Conservation (phyloP, 345 rosid species). For the Fremontodendron californicum region DNA sequence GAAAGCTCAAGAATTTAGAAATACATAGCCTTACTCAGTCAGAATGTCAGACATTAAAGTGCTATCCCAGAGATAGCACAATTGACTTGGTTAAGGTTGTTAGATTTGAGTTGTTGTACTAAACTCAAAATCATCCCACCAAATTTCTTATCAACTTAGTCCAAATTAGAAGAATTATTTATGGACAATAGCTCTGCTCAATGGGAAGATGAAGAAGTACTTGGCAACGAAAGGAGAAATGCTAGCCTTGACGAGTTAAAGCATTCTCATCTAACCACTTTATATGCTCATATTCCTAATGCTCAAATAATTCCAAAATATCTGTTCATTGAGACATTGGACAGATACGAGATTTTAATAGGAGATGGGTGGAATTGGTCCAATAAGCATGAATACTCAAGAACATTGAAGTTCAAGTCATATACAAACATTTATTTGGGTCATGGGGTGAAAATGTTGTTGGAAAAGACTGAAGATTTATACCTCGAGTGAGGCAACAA, state of each 20-base stretch:
- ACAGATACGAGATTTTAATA: neutral
- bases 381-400: neutral
- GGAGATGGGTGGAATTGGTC: neutral
- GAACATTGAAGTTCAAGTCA: neutral
- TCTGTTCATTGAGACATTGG: neutral
- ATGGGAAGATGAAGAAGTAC: conserved; percentile 23
- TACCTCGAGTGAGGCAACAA: neutral
- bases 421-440: neutral
- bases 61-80: conserved; percentile 18
- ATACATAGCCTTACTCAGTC: conserved; percentile 20
- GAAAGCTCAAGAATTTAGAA: conserved; percentile 17
- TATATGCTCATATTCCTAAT: neutral
- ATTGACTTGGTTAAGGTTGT: conserved; percentile 10
- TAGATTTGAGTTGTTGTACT: conserved; percentile 17
- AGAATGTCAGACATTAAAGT: conserved; percentile 9
- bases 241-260: neutral
- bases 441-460: neutral
- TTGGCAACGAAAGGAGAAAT: neutral
- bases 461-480: conserved; percentile 9
- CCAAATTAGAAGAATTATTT: neutral
- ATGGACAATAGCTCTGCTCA: neutral
- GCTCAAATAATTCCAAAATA: neutral
- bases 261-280: neutral
- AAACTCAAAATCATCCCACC: conserved; percentile 20
- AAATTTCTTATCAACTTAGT: conserved; percentile 16